These are phyloP conservation scores for Aristolochia fimbriata DNA, from an alignment of 164 flowering plant genomes.

Conservation along the genomic window DNA sequence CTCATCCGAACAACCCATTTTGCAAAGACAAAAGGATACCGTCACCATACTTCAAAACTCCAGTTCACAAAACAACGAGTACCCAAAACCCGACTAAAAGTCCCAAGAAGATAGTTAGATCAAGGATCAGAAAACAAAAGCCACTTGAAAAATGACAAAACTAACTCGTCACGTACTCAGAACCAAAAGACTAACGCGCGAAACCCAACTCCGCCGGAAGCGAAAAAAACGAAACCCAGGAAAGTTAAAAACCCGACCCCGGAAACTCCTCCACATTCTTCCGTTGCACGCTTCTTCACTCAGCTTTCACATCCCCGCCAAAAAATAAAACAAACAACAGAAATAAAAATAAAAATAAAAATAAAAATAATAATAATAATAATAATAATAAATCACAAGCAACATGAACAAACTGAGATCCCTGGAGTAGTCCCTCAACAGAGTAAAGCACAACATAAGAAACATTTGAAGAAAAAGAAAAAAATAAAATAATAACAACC, in stretches of 20 bases:
- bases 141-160: not conserved
- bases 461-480: not conserved
- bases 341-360: not conserved
- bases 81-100: no score
- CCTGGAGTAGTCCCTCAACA: not conserved
- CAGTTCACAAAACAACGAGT: no score
- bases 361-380: not conserved
- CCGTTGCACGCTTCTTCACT: not conserved
- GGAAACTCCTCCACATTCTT: not conserved
- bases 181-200: not conserved
- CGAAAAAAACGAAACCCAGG: not conserved
- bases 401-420: not conserved
- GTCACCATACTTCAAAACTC: no score
- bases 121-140: not conserved
- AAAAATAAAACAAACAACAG: not conserved
- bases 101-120: not conserved
- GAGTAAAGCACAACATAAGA: not conserved
- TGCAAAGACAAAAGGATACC: no score
- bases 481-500: not conserved
- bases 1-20: no score
- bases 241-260: not conserved
- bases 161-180: not conserved
- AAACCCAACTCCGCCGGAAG: not conserved
- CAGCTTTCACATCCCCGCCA: not conserved
- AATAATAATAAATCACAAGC: not conserved